A percentile compares a stretch with the other conserved stretches of the same genome.
These are phyloP conservation scores for Aspergillus sp. DNA, from an alignment of 2,329 filamentous ascomycete genomes.

Conservation along the genomic window DNA sequence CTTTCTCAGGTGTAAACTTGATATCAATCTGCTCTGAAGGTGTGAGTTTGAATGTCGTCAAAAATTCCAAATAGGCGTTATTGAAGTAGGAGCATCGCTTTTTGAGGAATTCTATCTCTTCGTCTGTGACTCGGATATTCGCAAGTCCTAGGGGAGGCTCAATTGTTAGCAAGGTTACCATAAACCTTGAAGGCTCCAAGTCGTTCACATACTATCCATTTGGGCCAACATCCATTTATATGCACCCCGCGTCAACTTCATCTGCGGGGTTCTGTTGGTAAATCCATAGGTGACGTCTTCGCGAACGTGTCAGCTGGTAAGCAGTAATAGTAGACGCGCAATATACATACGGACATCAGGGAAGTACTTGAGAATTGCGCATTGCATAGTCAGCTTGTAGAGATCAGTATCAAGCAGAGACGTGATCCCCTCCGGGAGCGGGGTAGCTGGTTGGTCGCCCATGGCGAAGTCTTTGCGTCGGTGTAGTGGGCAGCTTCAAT, in stretches of 20 bases:
- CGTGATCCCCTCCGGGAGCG: slow-evolving; percentile 69
- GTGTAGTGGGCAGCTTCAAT: not conserved
- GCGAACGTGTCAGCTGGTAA: slow-evolving; percentile 10
- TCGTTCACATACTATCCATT: slow-evolving; percentile 67
- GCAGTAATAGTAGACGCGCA: not conserved
- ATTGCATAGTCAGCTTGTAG: slow-evolving; percentile 99
- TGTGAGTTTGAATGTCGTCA: slow-evolving; percentile 78
- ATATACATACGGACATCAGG: slow-evolving; percentile 61
- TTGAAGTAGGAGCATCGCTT: slow-evolving; percentile 80
- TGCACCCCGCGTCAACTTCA: slow-evolving; percentile 82
- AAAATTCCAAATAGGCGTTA: slow-evolving; percentile 76
- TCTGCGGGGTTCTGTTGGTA: slow-evolving; percentile 92
- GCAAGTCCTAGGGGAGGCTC: slow-evolving; percentile 66
- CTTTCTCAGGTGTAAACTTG: slow-evolving; percentile 61
- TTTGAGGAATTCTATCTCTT: slow-evolving; percentile 80
- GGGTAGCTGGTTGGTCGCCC: slow-evolving; percentile 32
- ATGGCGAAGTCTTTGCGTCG: slow-evolving; percentile 24
- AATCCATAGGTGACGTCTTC: slow-evolving; percentile 83
- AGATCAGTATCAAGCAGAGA: slow-evolving; percentile 83
- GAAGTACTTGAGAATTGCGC: slow-evolving; percentile 91
- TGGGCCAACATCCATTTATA: slow-evolving; percentile 86
- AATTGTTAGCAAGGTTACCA: not conserved
- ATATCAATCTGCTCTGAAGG: slow-evolving; percentile 79
- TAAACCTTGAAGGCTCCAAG: too few relatives aligned
- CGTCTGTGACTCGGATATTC: slow-evolving; percentile 75